Evolutionary conservation across 108 stramenopile genomes (phyloP).

Genomic region (Cylindrotheca fusiformis): DNA sequence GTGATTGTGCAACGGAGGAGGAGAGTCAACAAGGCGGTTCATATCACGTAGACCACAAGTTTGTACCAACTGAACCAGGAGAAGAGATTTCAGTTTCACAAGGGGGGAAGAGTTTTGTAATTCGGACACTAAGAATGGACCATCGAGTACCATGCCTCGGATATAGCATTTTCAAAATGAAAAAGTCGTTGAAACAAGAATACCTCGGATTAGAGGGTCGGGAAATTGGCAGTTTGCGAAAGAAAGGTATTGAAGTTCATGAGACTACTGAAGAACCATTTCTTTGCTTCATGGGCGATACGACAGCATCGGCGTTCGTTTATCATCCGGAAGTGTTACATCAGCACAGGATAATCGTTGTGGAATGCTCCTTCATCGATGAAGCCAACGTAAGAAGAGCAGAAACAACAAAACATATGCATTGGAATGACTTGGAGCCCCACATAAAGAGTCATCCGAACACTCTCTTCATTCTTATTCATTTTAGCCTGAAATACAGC

Average conservation of each 20-base stretch:
- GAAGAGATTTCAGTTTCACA: slow-evolving; percentile 29
- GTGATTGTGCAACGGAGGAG: slow-evolving; percentile 15
- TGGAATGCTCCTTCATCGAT: slow-evolving; percentile 46
- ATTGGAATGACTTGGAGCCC: slow-evolving; percentile 43
- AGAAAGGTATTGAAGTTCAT: slow-evolving; percentile 18
- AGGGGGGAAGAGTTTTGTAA: slow-evolving; percentile 14
- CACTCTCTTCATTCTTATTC: slow-evolving; percentile 36
- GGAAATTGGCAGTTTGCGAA: slow-evolving; percentile 35
- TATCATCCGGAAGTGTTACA: slow-evolving; percentile 31
- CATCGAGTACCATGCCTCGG: slow-evolving; percentile 47
- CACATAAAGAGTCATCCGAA: slow-evolving; percentile 28
- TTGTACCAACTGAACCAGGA: slow-evolving; percentile 15
- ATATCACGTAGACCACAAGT: slow-evolving; percentile 1
- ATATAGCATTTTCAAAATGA: slow-evolving; percentile 30
- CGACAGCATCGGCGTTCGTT: slow-evolving; percentile 37
- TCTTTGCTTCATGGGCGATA: slow-evolving; percentile 46
- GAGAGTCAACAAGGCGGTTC: background rate
- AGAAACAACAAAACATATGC: slow-evolving; percentile 37
- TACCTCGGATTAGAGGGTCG: slow-evolving; percentile 23
- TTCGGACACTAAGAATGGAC: slow-evolving; percentile 21
- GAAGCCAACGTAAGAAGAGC: slow-evolving; percentile 22
- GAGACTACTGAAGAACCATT: slow-evolving; percentile 23
- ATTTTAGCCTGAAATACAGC: slow-evolving; percentile 40
- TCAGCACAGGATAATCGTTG: slow-evolving; percentile 31
- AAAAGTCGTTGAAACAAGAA: slow-evolving; percentile 27